Evolutionary conservation across 192 early-diverging fungal species (phyloP), one percentile per base, ranked within the genome.

Genomic region (Backusella luteola): DNA sequence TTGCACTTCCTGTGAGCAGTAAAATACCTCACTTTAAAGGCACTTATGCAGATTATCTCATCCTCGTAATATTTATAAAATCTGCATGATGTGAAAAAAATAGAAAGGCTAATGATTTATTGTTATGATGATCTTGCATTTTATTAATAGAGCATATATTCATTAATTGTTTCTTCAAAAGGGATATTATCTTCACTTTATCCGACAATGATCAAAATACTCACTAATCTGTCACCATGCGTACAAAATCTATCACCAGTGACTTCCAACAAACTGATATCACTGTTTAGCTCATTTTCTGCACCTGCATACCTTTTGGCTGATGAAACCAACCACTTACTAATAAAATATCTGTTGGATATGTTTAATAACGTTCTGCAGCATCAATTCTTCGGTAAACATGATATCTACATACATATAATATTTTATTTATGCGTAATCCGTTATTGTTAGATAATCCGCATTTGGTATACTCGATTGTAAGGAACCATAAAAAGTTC

Each of bases 171-270:
- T 17, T 90, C 94, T 9, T 93, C 94, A 23, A 85, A 86, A 77
- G 88, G 89, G 2, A 80, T 85, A 41, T 78, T 95, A 35, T 73
- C 86, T 8, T 84, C 89, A 0, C 86, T 96, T 9, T 94, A 95
- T 83, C 93, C 94, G 66, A 89, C 90, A 32, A 73, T 96, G 46
- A 84, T 98, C 26, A 81, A 92, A 29, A 88, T 90, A 9, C 84
- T 98, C 32, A 86, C 91, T 34, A 98, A 98, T 78, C 85, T 95
- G 14, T 89, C 94, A 3, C 93, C 95, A 5, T 93, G 92, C 71
- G 71, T 96, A 41, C 94, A 94, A 67, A 89, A 89, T 39, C 77
- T 96, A 39, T 93, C 92, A 29, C 80, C 87, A 14, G 79, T 89
- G 2, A 89, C 96, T 0, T 88, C 93, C 2, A 91, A 87, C 69